Evolutionary conservation across 2,329 filamentous ascomycete genomes (phyloP).

Genomic region (Harringtonia lauricola): DNA sequence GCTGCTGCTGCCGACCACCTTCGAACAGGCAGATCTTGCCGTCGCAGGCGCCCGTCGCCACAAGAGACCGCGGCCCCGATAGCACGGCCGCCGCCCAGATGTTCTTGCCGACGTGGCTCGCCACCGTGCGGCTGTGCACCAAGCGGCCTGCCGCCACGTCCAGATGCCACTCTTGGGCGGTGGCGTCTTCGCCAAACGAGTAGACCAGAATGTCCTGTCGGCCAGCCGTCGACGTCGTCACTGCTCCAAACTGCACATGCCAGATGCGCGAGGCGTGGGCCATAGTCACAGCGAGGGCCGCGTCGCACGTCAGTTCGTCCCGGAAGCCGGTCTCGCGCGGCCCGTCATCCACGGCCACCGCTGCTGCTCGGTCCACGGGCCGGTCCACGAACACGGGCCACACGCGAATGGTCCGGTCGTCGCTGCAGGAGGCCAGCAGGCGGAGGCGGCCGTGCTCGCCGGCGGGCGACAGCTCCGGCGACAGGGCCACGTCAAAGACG

Average conservation of each 20-base stretch:
- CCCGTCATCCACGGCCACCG: conserved; percentile 16
- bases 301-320: conserved; percentile 14
- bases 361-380: conserved; percentile 6
- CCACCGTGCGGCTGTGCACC: conserved; percentile 41
- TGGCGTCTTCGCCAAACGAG: conserved; percentile 80
- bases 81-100: conserved; percentile 63
- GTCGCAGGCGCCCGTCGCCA: conserved; percentile 79
- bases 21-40: conserved; percentile 48
- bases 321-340: conserved; percentile 51
- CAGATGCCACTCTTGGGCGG: conserved; percentile 60
- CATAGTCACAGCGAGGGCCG: conserved; percentile 61
- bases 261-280: conserved; percentile 86
- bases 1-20: neutral
- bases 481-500: conserved; percentile 82
- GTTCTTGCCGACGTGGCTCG: conserved; percentile 75
- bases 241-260: conserved; percentile 55
- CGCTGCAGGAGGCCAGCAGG: conserved; percentile 83
- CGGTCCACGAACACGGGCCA: conserved; percentile 41
- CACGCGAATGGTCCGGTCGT: conserved; percentile 79
- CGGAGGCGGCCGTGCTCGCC: conserved; percentile 20
- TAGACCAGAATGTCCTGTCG: conserved; percentile 31
- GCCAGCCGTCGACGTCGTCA: neutral
- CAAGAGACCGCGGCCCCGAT: conserved; percentile 20
- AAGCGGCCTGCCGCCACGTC: conserved; percentile 27
- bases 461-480: conserved; percentile 33